Base-by-base conservation (phyloP, 2,329 filamentous ascomycete species). In the Ceratocystis papillata region DNA sequence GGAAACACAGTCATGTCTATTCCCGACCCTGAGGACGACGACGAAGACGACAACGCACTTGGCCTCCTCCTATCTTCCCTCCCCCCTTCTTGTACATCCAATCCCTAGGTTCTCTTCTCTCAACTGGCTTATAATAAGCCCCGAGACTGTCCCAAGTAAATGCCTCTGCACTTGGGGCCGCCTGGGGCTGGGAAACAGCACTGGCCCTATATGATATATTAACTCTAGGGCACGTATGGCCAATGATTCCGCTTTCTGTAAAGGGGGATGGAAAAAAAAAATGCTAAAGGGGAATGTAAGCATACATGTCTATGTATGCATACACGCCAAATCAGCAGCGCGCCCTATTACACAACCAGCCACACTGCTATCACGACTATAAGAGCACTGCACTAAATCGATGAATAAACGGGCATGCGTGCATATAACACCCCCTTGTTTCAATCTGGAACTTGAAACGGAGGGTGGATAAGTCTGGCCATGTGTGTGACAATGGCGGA, bases 361-460 rank as follows among this genome's bases (percentile, higher is more conserved):
- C 37, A 41, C 37, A 12, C 37, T 57, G 7, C 53, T 57, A 57
- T 57, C 22, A 33, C 28, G 2, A 28, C 28, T 28, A 4, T 25
- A 17, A 57, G 30, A 57, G 12, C 37, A 41, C 53, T 7, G 53
- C 20, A 57, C 37, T 41, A 62, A 37, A 41, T 12, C 44, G 44
- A 37, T 15, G 22, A 48, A 46, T 28, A 59, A 64, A 37, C 8
- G 6, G 28, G 22, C 28, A 62, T 25, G 53, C 53, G 22, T 30
- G 28, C 53, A 33, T 5, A 57, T 2, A 17, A n/a, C 17, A 57
- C 22, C 10, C 53, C 53, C 53, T 28, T 57, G 53, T 57, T 57
- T 57, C 53, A 57, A 57, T 57, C 25, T 6, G 8, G 7, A 8
- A 62, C 59, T 62, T 41, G 59, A 62, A 62, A 45, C 59, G 53